Evolutionary conservation across 371 early-diverging fungal species (phyloP).

Genomic region (Mortierella sp.): DNA sequence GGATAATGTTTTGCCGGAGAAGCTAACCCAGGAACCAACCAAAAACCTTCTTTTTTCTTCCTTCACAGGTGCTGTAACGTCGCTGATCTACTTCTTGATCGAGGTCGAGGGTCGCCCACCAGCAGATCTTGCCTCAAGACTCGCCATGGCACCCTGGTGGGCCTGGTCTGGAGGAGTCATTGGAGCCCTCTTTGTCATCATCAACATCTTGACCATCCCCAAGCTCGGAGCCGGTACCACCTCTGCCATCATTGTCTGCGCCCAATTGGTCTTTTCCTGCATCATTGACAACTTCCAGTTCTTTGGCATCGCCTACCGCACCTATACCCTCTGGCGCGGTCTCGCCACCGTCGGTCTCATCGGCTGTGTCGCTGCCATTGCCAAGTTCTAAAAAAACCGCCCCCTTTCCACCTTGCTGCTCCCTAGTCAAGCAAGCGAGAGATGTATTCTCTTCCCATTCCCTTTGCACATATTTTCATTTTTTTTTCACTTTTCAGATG

Average conservation of each 20-base stretch:
- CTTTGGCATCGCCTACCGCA: conserved; percentile 58
- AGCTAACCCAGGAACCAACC: neutral
- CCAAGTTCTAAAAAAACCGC: conserved; percentile 44
- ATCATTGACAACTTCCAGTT: conserved; percentile 64
- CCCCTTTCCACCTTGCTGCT: neutral
- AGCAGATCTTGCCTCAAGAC: conserved; percentile 31
- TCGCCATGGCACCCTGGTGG: conserved; percentile 56
- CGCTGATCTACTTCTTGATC: conserved; percentile 50
- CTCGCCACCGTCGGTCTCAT: conserved; percentile 65
- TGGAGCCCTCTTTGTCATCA: conserved; percentile 66
- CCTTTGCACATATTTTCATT: conserved; percentile 9
- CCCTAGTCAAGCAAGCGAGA: neutral
- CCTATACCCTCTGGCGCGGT: conserved; percentile 64
- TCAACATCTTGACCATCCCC: conserved; percentile 64
- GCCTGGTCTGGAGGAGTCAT: conserved; percentile 63
- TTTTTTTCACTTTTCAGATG: conserved; percentile 1
- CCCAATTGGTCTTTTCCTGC: conserved; percentile 65
- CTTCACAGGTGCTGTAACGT: conserved; percentile 43
- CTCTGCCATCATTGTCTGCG: conserved; percentile 64
- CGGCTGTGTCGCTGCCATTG: conserved; percentile 64
- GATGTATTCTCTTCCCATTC: neutral
- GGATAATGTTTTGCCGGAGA: conserved; percentile 12
- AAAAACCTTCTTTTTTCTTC: conserved; percentile 7
- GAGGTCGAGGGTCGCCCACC: conserved; percentile 52
- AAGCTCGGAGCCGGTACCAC: conserved; percentile 65